Conservation (phyloP, 1,139 yeast species). For the Scheffersomyces illinoinensis region DNA sequence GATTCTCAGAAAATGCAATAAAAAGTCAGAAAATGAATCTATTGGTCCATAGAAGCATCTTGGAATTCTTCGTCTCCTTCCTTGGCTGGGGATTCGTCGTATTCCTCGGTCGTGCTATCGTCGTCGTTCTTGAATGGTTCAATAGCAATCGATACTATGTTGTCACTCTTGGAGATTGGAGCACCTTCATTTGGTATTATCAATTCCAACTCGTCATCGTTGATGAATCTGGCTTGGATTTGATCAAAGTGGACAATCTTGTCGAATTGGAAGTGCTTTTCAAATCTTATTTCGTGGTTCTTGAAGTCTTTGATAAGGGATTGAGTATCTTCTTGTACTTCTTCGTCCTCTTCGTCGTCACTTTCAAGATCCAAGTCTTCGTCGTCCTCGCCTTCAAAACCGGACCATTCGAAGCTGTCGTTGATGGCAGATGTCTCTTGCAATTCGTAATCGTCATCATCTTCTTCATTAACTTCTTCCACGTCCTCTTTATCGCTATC, state of each 20-base stretch:
- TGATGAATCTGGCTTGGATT: conserved; percentile 40
- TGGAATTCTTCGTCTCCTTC: conserved; percentile 10
- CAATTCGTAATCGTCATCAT: conserved; percentile 9
- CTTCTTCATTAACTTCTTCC: conserved; percentile 3
- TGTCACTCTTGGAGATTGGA: conserved; percentile 22
- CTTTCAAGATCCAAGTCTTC: conserved; percentile 10
- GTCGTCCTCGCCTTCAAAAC: conserved; percentile 11
- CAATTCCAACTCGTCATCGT: conserved; percentile 45
- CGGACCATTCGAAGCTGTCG: conserved; percentile 13
- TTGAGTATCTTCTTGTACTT: conserved; percentile 44
- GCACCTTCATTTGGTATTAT: conserved; percentile 41
- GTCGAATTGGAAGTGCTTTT: conserved; percentile 48
- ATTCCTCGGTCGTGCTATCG: conserved; percentile 21
- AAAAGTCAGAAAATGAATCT: background rate
- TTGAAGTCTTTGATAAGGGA: conserved; percentile 40
- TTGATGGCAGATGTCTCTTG: conserved; percentile 7
- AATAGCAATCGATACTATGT: conserved; percentile 27
- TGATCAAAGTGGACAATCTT: conserved; percentile 40
- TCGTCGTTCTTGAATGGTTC: conserved; percentile 17
- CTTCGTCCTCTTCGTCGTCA: conserved; percentile 32
- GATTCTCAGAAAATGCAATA: background rate
- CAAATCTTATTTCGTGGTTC: conserved; percentile 45
- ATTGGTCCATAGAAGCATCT: conserved; percentile 8
- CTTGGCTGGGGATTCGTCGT: conserved; percentile 8
- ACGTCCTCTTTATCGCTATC: conserved; percentile 5